Base-by-base conservation (phyloP, 1,284 basidiomycete genomes). In the Boletus semigastroideus region DNA sequence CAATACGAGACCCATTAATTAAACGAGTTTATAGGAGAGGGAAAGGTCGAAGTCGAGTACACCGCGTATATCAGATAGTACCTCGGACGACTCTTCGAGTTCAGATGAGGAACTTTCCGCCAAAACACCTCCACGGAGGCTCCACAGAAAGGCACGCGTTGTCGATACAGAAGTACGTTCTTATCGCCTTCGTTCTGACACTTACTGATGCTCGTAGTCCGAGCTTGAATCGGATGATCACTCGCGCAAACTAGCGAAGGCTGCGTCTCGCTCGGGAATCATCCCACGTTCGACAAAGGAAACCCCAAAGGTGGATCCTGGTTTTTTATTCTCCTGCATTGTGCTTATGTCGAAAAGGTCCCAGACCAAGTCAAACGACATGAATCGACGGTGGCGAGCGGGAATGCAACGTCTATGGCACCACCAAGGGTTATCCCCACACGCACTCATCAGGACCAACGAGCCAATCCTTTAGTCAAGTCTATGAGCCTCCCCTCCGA, bases 401-500 rank as follows among this genome's bases (percentile, higher is more conserved):
- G 51, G 45, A 16, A 41, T 36, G 50, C 55, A 14, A 19, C 17
- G 12, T 39, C 45, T 34, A 48, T 49, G 20, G 54, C 53, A 11
- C 59, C 54, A 27, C 56, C 59, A n/a, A 70, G 54, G 46, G 27
- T 53, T 33, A n/a, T 52, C 2, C 22, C 38, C 37, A 16, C 52
- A 14, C 61, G 68, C 40, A 69, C 66, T 38, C 69, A 68, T 37
- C 69, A 70, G 31, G 68, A 66, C 25, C 64, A 69, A 47, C 64
- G 48, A 45, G 0, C 22, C 34, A 52, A 66, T 39, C 65, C 65
- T 43, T 43, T 70, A 12, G 68, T 66, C 1, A 66, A 70, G 44
- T 3, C 69, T 11, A 55, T 67, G 16, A 39, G 20, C 42, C 22
- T 71, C 33, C 51, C 64, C 1, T 42, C 64, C 31, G 28, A 48